These are phyloP conservation scores for Neopestalotiopsis clavispora DNA, from an alignment of 2,329 filamentous ascomycete species.

Conservation along the genomic window DNA sequence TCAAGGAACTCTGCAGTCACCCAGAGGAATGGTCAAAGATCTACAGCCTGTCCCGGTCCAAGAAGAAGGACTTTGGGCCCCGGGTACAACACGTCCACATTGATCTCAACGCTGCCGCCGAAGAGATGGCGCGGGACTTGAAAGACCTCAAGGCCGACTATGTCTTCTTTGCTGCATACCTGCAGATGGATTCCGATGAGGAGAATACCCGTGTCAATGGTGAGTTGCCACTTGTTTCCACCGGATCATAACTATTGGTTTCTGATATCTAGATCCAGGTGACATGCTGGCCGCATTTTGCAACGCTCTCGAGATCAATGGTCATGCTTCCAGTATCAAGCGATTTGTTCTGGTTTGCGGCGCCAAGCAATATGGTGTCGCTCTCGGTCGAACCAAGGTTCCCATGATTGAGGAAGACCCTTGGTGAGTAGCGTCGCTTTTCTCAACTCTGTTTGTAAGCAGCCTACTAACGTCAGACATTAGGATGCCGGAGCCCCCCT, in stretches of 20 bases:
- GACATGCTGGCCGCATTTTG: background rate
- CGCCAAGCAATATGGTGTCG: background rate
- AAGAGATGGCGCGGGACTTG: background rate
- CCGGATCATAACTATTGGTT: background rate
- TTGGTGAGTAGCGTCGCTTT: background rate
- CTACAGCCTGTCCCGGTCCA: background rate
- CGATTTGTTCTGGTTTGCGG: background rate
- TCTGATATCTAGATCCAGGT: background rate
- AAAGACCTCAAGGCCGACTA: background rate
- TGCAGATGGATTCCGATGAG: background rate
- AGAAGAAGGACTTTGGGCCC: background rate
- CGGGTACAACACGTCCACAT: background rate
- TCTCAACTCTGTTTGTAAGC: background rate
- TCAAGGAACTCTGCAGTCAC: background rate
- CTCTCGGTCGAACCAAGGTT: background rate
- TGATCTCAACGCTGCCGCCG: background rate
- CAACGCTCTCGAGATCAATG: background rate
- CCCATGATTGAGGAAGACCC: background rate
- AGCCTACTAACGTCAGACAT: background rate
- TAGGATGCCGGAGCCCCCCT: background rate
- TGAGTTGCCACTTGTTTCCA: background rate
- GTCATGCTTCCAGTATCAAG: background rate
- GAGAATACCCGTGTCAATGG: constrained; percentile 1
- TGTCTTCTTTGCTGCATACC: background rate
- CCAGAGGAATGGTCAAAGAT: background rate